A percentile compares a stretch with the other conserved stretches of the same genome.
These are phyloP conservation scores for Thamnidium elegans DNA, from an alignment of 192 early-diverging fungal species.

Conservation along the genomic window DNA sequence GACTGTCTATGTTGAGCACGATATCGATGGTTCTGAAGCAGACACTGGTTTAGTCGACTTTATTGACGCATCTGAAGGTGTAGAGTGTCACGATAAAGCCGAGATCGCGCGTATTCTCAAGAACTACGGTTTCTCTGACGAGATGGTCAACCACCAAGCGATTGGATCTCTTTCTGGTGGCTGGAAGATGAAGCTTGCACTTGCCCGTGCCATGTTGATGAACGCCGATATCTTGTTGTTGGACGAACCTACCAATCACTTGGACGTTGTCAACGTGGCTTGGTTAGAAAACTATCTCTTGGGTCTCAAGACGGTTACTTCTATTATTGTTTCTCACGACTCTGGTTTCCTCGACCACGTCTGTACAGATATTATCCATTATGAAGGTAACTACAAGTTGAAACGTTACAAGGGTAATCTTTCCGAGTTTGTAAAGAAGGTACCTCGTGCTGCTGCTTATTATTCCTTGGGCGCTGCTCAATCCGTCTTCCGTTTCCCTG, in stretches of 20 bases:
- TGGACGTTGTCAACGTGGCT: constrained; percentile 67
- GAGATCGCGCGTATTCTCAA: constrained; percentile 50
- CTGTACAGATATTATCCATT: constrained; percentile 84
- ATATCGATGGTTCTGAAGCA: constrained; percentile 70
- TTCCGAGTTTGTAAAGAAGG: constrained; percentile 74
- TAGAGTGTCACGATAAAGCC: constrained; percentile 51
- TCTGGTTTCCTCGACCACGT: constrained; percentile 78
- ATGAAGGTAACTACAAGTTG: constrained; percentile 70
- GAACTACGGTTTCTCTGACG: constrained; percentile 68
- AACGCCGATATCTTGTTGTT: constrained; percentile 83
- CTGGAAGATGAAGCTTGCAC: constrained; percentile 89
- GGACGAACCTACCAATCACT: constrained; percentile 86
- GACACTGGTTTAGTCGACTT: constrained; percentile 69
- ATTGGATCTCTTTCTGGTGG: constrained; percentile 81
- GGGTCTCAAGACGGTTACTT: constrained; percentile 69
- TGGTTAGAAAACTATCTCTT: constrained; percentile 71
- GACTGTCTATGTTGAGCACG: constrained; percentile 81
- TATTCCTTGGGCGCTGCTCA: constrained; percentile 68
- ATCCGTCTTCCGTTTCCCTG: constrained; percentile 69
- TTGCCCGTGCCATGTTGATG: constrained; percentile 82
- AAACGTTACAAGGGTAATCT: constrained; percentile 79
- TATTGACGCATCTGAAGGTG: constrained; percentile 53
- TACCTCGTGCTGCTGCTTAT: constrained; percentile 74
- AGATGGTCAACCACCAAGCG: constrained; percentile 53
- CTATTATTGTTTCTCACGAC: constrained; percentile 87